Conservation (phyloP, 2,329 filamentous ascomycete species). For the Cladosporium cucumerinum region DNA sequence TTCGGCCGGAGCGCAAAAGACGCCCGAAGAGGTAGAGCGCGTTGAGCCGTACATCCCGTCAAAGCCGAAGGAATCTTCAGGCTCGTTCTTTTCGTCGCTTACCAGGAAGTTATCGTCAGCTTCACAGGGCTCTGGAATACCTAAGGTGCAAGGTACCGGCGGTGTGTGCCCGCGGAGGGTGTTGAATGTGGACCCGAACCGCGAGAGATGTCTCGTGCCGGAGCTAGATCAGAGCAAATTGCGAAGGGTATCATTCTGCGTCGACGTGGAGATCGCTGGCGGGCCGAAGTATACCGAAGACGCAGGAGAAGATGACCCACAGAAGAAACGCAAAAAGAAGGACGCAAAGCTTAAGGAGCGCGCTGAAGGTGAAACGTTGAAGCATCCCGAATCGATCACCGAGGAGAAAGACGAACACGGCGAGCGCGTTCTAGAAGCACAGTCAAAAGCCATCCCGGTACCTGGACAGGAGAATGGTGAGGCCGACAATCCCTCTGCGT, state of each 20-base stretch:
- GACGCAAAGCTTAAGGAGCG: constrained; percentile 62
- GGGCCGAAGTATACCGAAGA: constrained; percentile 71
- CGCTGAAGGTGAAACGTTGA: constrained; percentile 71
- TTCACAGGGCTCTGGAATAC: constrained; percentile 40
- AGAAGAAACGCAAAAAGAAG: constrained; percentile 56
- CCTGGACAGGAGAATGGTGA: constrained; percentile 30
- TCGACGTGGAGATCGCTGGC: constrained; percentile 94
- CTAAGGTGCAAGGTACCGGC: constrained; percentile 56
- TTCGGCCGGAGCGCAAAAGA: constrained; percentile 23
- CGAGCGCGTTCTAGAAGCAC: constrained; percentile 11
- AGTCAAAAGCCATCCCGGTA: constrained; percentile 12
- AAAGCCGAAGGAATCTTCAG: constrained; percentile 63
- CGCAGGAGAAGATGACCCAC: constrained; percentile 49
- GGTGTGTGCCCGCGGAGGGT: constrained; percentile 75
- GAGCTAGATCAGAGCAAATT: constrained; percentile 80
- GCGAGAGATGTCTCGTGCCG: constrained; percentile 73
- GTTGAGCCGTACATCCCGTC: constrained; percentile 66
- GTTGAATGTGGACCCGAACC: constrained; percentile 77
- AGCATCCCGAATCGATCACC: constrained; percentile 57
- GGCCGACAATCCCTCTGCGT: constrained; percentile 24
- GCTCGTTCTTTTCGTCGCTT: constrained; percentile 75
- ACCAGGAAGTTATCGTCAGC: constrained; percentile 75
- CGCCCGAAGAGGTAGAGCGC: constrained; percentile 33
- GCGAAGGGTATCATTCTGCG: constrained; percentile 86
- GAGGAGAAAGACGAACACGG: constrained; percentile 56